A percentile compares a stretch with the other conserved stretches of the same genome.
These are phyloP conservation scores for Kwoniella dendrophila DNA, from an alignment of 768 basidiomycete species.

Conservation along the genomic window DNA sequence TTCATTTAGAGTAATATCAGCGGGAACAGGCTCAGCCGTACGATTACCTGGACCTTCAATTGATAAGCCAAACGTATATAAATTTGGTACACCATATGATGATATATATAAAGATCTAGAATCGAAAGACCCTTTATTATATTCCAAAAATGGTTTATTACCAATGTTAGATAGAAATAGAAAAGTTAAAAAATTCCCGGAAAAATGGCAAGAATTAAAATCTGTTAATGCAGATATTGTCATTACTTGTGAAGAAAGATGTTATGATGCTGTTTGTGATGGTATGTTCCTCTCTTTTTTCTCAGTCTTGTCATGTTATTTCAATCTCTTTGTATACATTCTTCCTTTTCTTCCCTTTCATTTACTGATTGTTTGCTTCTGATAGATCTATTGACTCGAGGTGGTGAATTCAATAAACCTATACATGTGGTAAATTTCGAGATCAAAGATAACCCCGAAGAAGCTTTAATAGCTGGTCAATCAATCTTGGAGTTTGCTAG, in stretches of 20 bases:
- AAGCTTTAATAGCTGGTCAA: constrained; percentile 91
- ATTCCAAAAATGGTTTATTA: constrained; percentile 87
- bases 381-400: constrained; percentile 76
- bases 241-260: constrained; percentile 97
- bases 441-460: constrained; percentile 99
- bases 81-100: constrained; percentile 96
- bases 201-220: constrained; percentile 92
- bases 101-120: constrained; percentile 88
- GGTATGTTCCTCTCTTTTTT: constrained; percentile 67
- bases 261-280: constrained; percentile 97
- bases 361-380: not conserved
- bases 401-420: constrained; percentile 88
- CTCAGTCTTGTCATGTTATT: not conserved
- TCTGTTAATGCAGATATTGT: constrained; percentile 85
- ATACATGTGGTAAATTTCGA: constrained; percentile 97
- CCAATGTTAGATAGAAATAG: constrained; percentile 97
- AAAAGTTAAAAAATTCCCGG: constrained; percentile 85
- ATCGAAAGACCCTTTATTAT: constrained; percentile 81
- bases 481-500: constrained; percentile 89
- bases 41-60: constrained; percentile 93
- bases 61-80: constrained; percentile 96
- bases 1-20: constrained; percentile 86
- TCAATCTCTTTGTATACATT: no score
- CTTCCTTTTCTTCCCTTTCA: no score
- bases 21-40: constrained; percentile 94